phyloP scores from a whole-genome alignment of 2,329 filamentous ascomycete species.

The Fusarium aywerte region DNA sequence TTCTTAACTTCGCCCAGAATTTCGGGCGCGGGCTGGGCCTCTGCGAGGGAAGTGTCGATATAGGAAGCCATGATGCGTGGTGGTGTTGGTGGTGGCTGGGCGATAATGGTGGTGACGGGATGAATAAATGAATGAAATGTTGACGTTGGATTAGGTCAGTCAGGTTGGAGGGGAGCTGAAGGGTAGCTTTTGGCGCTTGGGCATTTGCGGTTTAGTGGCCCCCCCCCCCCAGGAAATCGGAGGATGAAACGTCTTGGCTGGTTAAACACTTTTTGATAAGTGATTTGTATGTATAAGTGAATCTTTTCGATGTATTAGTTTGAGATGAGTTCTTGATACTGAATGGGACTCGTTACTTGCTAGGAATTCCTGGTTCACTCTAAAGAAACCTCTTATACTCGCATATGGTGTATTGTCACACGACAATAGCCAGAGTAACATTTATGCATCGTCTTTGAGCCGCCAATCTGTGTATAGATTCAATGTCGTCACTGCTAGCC shows the following conservation, averaged over 20 bases:
- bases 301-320: background rate
- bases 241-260: slow-evolving; percentile 24
- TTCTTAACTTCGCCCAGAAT: slow-evolving; percentile 67
- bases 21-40: slow-evolving; percentile 49
- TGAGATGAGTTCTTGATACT: fast-evolving
- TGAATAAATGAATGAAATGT: background rate
- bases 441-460: background rate
- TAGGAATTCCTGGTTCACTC: background rate
- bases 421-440: background rate
- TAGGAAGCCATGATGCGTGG: slow-evolving; percentile 49
- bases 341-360: fast-evolving
- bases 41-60: slow-evolving; percentile 48
- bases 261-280: background rate
- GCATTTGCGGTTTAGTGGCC: slow-evolving; percentile 26
- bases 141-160: slow-evolving; percentile 1
- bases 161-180: slow-evolving; percentile 25
- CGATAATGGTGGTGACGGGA: background rate
- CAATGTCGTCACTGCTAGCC: background rate
- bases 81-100: background rate
- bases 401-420: background rate
- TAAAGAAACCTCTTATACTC: background rate
- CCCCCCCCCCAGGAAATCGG: slow-evolving; percentile 9
- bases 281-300: background rate
- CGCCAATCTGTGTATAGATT: background rate
- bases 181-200: slow-evolving; percentile 32